Evolutionary conservation across 305 asterid genomes (phyloP).

Genomic region (Striga hermonthica): DNA sequence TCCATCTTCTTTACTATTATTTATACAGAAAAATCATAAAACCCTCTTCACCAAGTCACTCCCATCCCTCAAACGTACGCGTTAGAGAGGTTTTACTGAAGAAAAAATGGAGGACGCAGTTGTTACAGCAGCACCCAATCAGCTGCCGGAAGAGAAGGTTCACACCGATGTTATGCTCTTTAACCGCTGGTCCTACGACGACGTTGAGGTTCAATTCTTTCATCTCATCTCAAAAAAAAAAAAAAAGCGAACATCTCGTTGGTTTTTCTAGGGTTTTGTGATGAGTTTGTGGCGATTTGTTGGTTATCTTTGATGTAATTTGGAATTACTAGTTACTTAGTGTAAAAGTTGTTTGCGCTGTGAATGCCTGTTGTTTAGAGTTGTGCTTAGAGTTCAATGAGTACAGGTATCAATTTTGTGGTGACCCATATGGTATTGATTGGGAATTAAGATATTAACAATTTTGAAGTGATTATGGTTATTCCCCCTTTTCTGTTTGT

Average conservation of each 20-base stretch:
- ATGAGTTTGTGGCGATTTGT: not conserved
- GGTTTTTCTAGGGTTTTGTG: not conserved
- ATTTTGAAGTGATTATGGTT: no score
- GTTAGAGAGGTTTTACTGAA: not conserved
- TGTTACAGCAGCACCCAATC: not conserved
- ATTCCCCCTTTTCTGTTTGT: no score
- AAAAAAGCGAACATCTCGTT: no score
- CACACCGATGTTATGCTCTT: constrained; percentile 57
- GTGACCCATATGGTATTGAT: no score
- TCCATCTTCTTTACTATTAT: not conserved
- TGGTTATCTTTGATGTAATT: not conserved
- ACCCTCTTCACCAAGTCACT: not conserved
- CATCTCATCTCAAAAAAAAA: no score
- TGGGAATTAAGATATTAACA: no score
- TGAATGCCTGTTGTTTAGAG: no score
- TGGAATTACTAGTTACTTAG: not conserved
- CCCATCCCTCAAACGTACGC: not conserved
- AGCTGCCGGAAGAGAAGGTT: constrained; percentile 31
- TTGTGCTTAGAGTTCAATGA: no score
- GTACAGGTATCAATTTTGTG: no score
- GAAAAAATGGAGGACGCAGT: not conserved
- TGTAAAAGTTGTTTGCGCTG: no score
- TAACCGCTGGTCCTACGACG: constrained; percentile 78
- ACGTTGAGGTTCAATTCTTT: constrained; percentile 48
- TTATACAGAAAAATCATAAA: not conserved